These are phyloP conservation scores for Ophiostoma novo-ulmi DNA, from an alignment of 2,329 filamentous ascomycete genomes.

Conservation along the genomic window DNA sequence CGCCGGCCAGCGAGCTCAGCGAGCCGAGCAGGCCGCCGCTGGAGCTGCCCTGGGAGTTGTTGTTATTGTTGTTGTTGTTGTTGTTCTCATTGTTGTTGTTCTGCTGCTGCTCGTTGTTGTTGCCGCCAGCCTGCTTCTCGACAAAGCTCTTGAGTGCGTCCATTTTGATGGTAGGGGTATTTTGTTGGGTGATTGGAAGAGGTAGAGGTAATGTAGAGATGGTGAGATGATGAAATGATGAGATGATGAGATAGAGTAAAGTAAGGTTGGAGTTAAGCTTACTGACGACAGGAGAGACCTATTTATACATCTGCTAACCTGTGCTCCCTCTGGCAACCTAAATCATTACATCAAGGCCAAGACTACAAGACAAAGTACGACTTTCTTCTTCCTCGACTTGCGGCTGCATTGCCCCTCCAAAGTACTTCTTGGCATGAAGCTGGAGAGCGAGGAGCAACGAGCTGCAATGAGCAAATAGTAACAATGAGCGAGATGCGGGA, in stretches of 20 bases:
- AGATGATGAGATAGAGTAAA: not conserved
- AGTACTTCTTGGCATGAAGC: constrained; percentile 10
- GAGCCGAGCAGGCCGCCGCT: constrained; percentile 35
- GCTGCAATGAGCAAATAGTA: not conserved
- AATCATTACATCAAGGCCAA: no score
- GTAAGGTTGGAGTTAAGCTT: not conserved
- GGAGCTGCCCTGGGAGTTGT: constrained; percentile 27
- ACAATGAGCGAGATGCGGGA: not conserved
- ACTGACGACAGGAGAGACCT: not conserved
- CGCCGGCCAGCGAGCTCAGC: constrained; percentile 66
- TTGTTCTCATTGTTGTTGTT: constrained; percentile 30
- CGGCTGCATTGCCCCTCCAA: constrained; percentile 1
- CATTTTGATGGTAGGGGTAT: constrained; percentile 38
- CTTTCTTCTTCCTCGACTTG: not conserved
- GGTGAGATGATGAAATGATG: not conserved
- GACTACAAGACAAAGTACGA: no score
- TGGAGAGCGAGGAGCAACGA: not conserved
- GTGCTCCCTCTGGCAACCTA: no score
- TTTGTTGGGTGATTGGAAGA: not conserved
- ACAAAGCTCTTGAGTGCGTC: constrained; percentile 51
- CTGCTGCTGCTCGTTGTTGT: constrained; percentile 8
- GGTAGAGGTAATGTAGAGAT: not conserved
- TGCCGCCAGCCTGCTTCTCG: constrained; percentile 33
- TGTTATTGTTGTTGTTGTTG: constrained; percentile 31
- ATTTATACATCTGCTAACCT: not conserved